Base-by-base conservation (phyloP, 164 flowering plant genomes). In the Vitis rupestris region DNA sequence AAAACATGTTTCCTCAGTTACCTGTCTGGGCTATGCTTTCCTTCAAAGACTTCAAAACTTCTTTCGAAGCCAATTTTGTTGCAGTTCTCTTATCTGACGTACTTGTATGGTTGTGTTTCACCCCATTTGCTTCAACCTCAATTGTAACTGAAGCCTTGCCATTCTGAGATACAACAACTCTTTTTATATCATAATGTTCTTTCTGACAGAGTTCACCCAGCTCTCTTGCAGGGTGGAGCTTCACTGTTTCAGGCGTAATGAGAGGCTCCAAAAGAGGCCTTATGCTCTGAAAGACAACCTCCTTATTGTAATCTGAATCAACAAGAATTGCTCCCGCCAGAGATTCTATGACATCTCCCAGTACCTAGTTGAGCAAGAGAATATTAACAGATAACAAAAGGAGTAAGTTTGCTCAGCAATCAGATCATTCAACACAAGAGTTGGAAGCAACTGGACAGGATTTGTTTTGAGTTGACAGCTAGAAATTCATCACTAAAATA, bases 271-370 rank as follows among this genome's bases (percentile, higher is more conserved):
- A 66, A 16, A 90, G 85, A 44, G 87, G 97, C 69, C 77, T 78
- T 50, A 92, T 82, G 75, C 97, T 82, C 50, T 74, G 9, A 75
- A 89, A 90, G 9, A 89, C 97, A 27, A 47, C 48, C 3, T 85
- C 85, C 73, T 80, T 86, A 31, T 84, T 54, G 73, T 77, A 87
- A 5, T 84, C 90, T 1, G 96, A 90, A 78, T 94, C 97, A 14
- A 93, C 87, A 50, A 85, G 69, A 58, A 93, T 86, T 3, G 97
- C 98, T 16, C 98, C 98, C 0, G 97, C 98, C 16, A 94, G 65
- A 16, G 98, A 94, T 79, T 94, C 98, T n/a, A 94, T 82, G 4
- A 94, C 60, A 76, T 94, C 98, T 64, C 93, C 98, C 27, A 93
- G 96, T 15, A 88, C 98, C 98, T 93, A 80, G 44, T 31, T 31